Evolutionary conservation across 305 asterid species (phyloP).

Genomic region (Fraxinus nigra): DNA sequence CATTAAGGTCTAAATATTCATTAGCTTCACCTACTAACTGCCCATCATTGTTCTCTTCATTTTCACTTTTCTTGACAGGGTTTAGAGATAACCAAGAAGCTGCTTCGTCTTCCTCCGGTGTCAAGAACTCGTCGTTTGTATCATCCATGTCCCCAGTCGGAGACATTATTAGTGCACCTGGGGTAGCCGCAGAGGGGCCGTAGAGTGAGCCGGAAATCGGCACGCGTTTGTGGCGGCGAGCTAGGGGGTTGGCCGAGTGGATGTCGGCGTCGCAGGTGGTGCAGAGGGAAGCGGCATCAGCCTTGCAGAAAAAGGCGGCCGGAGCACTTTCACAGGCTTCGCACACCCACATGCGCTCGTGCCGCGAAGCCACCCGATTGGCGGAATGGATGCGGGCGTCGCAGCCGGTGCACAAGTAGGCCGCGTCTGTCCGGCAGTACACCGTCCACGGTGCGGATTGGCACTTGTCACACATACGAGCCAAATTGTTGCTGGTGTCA

Average conservation of each 20-base stretch:
- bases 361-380: constrained; percentile 39
- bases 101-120: constrained; percentile 47
- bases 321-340: constrained; percentile 60
- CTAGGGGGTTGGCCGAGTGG: constrained; percentile 51
- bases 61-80: constrained; percentile 34
- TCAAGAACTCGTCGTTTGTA: constrained; percentile 27
- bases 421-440: constrained; percentile 61
- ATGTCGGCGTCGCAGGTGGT: constrained; percentile 38
- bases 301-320: constrained; percentile 41
- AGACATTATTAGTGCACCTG: constrained; percentile 17
- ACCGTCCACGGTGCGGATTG: constrained; percentile 43
- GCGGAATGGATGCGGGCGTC: constrained; percentile 56
- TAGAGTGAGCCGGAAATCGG: constrained; percentile 37
- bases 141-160: constrained; percentile 15
- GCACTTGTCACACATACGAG: constrained; percentile 46
- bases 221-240: constrained; percentile 52
- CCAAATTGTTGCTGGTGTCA: constrained; percentile 31
- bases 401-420: constrained; percentile 64
- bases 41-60: constrained; percentile 19
- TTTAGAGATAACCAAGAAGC: constrained; percentile 55
- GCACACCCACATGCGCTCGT: constrained; percentile 62
- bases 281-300: constrained; percentile 53
- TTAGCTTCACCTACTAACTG: constrained; percentile 41
- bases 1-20: constrained; percentile 52
- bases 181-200: constrained; percentile 25